phyloP scores from a whole-genome alignment of 805 yeast genomes.

The Candida argentea region DNA sequence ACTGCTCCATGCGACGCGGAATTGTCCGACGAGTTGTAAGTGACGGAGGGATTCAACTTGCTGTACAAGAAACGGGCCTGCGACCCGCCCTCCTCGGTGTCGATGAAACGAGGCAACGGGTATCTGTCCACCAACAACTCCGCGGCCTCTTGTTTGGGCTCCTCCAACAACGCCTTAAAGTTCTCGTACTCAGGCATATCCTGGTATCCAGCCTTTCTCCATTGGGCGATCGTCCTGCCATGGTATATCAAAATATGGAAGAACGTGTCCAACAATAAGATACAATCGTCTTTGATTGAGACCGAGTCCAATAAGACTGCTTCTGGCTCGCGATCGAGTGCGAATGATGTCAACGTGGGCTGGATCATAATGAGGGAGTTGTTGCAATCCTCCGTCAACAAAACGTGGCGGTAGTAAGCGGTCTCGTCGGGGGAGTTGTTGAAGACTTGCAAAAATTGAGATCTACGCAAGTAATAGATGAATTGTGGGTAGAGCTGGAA shows the following conservation, averaged over 20 bases:
- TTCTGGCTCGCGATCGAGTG: slow-evolving; percentile 43
- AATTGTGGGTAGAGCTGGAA: slow-evolving; percentile 82
- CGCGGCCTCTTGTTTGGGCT: slow-evolving; percentile 88
- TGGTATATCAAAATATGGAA: slow-evolving; percentile 84
- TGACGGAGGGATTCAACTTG: slow-evolving; percentile 88
- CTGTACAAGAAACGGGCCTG: slow-evolving; percentile 96
- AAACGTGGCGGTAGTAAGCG: slow-evolving; percentile 50
- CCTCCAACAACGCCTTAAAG: slow-evolving; percentile 76
- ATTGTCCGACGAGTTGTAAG: slow-evolving; percentile 54
- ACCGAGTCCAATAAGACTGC: slow-evolving; percentile 57
- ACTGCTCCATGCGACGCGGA: slow-evolving; percentile 47
- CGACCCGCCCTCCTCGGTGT: slow-evolving; percentile 96
- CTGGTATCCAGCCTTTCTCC: slow-evolving; percentile 95
- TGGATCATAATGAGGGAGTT: slow-evolving; percentile 61
- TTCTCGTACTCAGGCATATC: slow-evolving; percentile 84
- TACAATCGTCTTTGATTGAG: slow-evolving; percentile 48
- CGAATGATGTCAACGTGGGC: slow-evolving; percentile 54
- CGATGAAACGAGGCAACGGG: slow-evolving; percentile 96
- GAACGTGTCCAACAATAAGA: slow-evolving; percentile 54
- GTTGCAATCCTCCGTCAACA: slow-evolving; percentile 49
- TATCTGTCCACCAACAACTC: slow-evolving; percentile 84
- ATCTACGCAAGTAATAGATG: slow-evolving; percentile 56
- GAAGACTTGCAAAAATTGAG: slow-evolving; percentile 55
- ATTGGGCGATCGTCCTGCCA: slow-evolving; percentile 88
- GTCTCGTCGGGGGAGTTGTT: slow-evolving; percentile 70